These are phyloP conservation scores for Conticribra guillardii DNA, from an alignment of 108 stramenopile species.

Conservation along the genomic window DNA sequence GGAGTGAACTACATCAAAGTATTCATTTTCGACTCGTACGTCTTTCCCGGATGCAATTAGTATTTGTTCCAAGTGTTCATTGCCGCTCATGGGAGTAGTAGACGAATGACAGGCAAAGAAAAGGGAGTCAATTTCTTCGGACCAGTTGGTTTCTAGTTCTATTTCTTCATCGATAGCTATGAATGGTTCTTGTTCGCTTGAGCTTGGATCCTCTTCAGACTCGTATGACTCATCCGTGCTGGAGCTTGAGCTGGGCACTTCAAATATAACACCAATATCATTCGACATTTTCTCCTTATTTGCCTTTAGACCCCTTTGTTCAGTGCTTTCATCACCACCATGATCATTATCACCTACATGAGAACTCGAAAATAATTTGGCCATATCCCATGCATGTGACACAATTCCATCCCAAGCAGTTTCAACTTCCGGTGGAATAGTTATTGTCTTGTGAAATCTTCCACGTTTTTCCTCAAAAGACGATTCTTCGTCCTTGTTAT, in stretches of 20 bases:
- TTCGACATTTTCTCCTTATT: too few species aligned
- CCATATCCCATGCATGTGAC: slow-evolving; percentile 33
- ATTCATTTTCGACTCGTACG: slow-evolving; percentile 1
- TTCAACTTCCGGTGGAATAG: slow-evolving; percentile 20
- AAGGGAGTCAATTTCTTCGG: slow-evolving; percentile 19
- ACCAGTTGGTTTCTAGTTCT: slow-evolving; percentile 22
- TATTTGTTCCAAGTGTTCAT: slow-evolving; percentile 19
- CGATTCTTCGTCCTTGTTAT: neutral
- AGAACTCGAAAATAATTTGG: slow-evolving; percentile 11
- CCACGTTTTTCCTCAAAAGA: too few species aligned
- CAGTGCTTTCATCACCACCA: neutral
- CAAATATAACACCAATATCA: too few species aligned
- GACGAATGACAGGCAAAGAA: slow-evolving; percentile 26
- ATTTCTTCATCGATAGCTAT: slow-evolving; percentile 1
- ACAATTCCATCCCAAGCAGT: slow-evolving; percentile 22
- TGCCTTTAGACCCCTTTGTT: neutral
- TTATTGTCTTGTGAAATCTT: neutral
- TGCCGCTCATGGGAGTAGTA: neutral
- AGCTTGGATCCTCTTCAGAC: neutral
- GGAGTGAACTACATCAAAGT: slow-evolving; percentile 25
- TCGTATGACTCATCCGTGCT: neutral
- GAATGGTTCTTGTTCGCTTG: neutral
- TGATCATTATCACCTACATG: neutral
- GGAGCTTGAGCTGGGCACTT: too few species aligned
- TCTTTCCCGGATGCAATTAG: slow-evolving; percentile 24